Evolutionary conservation across 352 stramenopile genomes (phyloP), one percentile per base, ranked within the genome.

Genomic region (Globisporangium canariense): DNA sequence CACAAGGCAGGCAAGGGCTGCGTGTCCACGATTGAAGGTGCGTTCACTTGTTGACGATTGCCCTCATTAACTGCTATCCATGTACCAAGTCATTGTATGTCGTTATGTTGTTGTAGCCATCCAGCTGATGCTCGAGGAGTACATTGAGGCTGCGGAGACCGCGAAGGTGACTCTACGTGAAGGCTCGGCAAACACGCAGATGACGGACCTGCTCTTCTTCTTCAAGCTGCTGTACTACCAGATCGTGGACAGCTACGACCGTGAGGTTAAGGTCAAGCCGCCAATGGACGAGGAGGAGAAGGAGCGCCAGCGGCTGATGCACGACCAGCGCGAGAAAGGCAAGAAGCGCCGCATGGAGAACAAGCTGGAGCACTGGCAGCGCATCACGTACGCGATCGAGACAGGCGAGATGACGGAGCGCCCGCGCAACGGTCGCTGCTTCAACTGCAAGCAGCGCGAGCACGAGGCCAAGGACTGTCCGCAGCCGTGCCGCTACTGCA

Each of bases 21-120:
- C 34, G 83, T 96, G n/a, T 96, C 87, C 8, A 96, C 87, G 0
- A 96, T 96, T 65, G 87, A 96, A 96, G 87, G 87, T 92, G 43
- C n/a, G 64, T 58, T 13, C 4, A 9, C 18, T 36, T 59, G 3
- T 45, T 49, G 20, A 0, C n/a, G 1, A 28, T 25, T 58, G 14
- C 13, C 4, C 2, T 22, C 38, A 41, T 45, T 43, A 28, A 25
- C 18, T 11, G 32, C 13, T 18, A 6, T 65, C 22, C 38, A 56
- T 34, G 18, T 10, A 41, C 16, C 10, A 16, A 14, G 14, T 2
- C 9, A 7, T 4, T 40, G 25, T 25, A 1, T 4, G 4, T 56
- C 25, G 50, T 3, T 2, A 11, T 60, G 16, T 53, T 10, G 40
- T 40, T 73, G n/a, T 32, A 95, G 85, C 87, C 16, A 91, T 96